Evolutionary conservation across 805 yeast species (phyloP).

Genomic region (Candida ponderosae): DNA sequence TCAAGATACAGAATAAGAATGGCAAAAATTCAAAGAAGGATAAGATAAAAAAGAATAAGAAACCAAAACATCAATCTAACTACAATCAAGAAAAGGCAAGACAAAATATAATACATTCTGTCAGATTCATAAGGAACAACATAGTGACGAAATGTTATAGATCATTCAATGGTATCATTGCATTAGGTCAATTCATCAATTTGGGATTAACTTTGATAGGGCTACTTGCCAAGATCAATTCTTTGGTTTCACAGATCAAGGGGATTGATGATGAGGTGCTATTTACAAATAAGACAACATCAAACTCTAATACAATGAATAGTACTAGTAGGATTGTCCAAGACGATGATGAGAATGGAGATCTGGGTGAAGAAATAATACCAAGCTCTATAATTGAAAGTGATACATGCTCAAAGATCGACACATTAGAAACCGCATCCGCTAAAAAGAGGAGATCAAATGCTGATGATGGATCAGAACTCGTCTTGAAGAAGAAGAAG

Average conservation of each 20-base stretch:
- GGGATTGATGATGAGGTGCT: conserved; percentile 4
- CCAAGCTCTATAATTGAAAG: too few species aligned
- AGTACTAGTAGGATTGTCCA: too few species aligned
- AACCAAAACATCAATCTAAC: too few species aligned
- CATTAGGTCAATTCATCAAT: conserved; percentile 69
- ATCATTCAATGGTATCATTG: conserved; percentile 58
- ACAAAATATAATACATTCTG: background rate
- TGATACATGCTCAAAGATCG: too few species aligned
- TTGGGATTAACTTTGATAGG: conserved; percentile 69
- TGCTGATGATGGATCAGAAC: conserved; percentile 1
- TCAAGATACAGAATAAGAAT: too few species aligned
- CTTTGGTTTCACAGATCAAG: conserved; percentile 8
- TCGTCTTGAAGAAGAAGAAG: background rate
- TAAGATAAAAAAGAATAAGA: conserved; percentile 11
- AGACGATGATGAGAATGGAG: background rate
- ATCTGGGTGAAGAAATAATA: conserved; percentile 1
- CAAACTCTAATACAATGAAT: too few species aligned
- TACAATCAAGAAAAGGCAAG: conserved; percentile 11
- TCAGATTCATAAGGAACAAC: conserved; percentile 2
- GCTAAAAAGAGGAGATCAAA: conserved; percentile 5
- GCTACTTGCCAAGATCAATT: conserved; percentile 36
- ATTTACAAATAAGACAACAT: background rate
- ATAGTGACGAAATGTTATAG: conserved; percentile 27
- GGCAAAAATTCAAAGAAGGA: background rate
- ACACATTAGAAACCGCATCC: too few species aligned